Evolutionary conservation across 2,329 filamentous ascomycete genomes (phyloP), one percentile per base, ranked within the genome.

Genomic region (Neonectria sp.): DNA sequence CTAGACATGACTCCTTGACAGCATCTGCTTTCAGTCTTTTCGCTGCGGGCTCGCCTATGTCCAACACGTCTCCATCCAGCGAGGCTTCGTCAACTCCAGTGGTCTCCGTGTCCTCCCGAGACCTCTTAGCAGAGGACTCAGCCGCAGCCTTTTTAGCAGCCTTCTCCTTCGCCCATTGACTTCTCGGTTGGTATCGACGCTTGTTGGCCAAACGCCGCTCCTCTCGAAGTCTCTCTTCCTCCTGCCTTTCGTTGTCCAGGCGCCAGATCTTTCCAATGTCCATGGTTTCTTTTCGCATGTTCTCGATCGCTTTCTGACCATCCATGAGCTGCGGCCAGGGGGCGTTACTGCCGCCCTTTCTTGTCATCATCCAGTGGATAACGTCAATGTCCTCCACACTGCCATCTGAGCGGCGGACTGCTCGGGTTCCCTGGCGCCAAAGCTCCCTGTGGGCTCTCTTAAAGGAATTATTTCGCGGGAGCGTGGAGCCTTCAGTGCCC

Each of bases 121-220:
- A 7, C 27, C 55, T 35, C 25, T 58, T 67, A 29, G 27, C 35
- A 5, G 21, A n/a, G 17, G 55, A 57, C 27, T 60, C 53, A 24
- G 69, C 67, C 27, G 65, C 70, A 33, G 55, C 55, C 55, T 40
- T 60, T 25, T 71, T 45, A 4, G 31, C 60, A 4, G 68, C 65
- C 55, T 66, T 69, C 48, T 75, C 72, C 56, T 55, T 72, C 15
- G 60, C 64, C 33, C 70, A 64, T 25, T 74, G 60, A 11, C 72
- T 65, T 48, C 73, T 63, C n/a, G 70, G 70, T 13, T 68, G 60
- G 45, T 74, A 76, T 49, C 69, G 70, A n/a, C 63, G 60, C 43
- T 76, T 76, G 49, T 72, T 76, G 21, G 70, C 73, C 35, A 67
- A 56, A 11, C 71, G 70, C 27, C 65, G 63, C 53, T 71, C 66